A percentile compares a stretch with the other conserved stretches of the same genome.
Evolutionary conservation across 345 rosid genomes (phyloP).

Genomic region (Durio zibethinus): DNA sequence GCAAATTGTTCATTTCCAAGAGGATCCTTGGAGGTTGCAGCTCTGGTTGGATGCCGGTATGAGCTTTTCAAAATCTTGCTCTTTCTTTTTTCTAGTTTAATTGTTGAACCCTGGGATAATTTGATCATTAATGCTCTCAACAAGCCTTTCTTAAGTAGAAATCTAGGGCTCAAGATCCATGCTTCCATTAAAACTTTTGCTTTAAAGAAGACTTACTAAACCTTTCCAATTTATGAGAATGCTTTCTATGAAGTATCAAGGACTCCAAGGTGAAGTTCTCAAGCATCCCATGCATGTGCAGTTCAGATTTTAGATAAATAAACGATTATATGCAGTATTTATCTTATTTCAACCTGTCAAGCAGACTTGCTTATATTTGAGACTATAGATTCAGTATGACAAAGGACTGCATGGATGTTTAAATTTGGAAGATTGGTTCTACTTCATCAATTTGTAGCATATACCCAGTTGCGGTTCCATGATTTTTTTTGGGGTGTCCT

Average conservation of each 20-base stretch:
- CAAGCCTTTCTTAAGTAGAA: not conserved
- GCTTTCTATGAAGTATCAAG: not conserved
- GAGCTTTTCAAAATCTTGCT: constrained; percentile 20
- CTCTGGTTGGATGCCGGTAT: constrained; percentile 50
- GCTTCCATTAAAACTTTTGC: not conserved
- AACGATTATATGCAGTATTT: not conserved
- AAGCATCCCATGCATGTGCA: no score
- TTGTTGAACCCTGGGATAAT: not conserved
- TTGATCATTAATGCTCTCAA: not conserved
- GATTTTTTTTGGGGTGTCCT: no score
- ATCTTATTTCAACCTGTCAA: not conserved
- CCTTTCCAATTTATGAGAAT: not conserved
- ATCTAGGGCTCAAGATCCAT: no score
- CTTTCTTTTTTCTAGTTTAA: constrained; percentile 1
- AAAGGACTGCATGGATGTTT: not conserved
- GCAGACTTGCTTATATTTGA: not conserved
- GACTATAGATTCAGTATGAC: not conserved
- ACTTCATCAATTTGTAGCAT: no score
- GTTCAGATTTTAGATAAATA: no score
- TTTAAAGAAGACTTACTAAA: not conserved
- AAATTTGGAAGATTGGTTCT: no score
- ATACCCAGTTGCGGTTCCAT: no score
- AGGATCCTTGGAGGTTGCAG: constrained; percentile 24
- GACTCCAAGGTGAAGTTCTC: no score
- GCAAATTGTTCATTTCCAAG: not conserved